Evolutionary conservation across 176 grass and related monocot genomes (phyloP), one percentile per base, ranked within the genome.

Genomic region (Zoysia japonica): DNA sequence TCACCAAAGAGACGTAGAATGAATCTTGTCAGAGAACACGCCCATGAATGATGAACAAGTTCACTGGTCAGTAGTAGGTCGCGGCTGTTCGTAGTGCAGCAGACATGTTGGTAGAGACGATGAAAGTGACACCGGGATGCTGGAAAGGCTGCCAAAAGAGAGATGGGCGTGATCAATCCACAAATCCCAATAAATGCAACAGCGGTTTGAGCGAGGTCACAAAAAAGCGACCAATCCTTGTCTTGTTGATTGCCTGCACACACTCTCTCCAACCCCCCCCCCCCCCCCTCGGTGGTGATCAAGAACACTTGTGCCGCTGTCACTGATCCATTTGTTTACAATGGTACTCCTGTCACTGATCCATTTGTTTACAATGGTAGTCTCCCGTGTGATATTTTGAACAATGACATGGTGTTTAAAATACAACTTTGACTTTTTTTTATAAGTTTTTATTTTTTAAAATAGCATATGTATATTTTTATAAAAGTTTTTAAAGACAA

Each of bases 131-230:
- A 69, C 78, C 71, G 57, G 80, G 75, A 85, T 81, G 57, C 53
- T 65, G 72, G 57, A 76, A 80, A 88, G 65, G 57, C 7, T 1
- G 11, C 65, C 61, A 65, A 88, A 76, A 84, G 48, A 64, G 17
- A 59, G 54, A 28, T 43, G 72, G 49, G 78, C 72, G 61, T 82
- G 83, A 82, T 76, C 78, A 78, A 82, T 76, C 78, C 44, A 77
- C 82, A 81, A 85, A 85, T 84, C 87, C 67, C 87, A 73, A 85
- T 89, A 89, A 85, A 87, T 86, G 84, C 51, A 80, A 75, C 78
- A 7, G 80, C 78, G 6, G 87, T 85, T 89, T 56, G 53, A 66
- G 82, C 85, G 87, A 83, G 74, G 84, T 79, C 88, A 75, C 75
- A 75, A 65, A 75, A 89, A 89, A 79, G 80, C 45, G 63, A 65